These are phyloP conservation scores for Gigaspora rosea DNA, from an alignment of 192 early-diverging fungal genomes.

Conservation along the genomic window DNA sequence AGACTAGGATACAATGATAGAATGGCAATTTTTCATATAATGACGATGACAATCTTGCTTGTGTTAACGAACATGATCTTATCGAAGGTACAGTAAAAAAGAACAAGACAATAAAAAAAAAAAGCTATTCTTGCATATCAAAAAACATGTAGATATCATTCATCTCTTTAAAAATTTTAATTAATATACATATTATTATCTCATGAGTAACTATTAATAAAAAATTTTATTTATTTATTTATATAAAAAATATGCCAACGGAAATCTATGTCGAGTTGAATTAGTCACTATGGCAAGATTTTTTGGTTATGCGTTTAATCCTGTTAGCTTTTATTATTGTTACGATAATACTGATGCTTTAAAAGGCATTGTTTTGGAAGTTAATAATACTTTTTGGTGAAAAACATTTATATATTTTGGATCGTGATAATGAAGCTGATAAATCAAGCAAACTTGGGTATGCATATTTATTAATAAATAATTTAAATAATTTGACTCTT, in stretches of 20 bases:
- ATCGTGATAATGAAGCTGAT: slow-evolving; percentile 29
- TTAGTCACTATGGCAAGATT: slow-evolving; percentile 57
- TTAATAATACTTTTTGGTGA: slow-evolving; percentile 64
- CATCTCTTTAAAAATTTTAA: not conserved
- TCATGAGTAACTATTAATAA: not conserved
- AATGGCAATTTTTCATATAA: slow-evolving; percentile 9
- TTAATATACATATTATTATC: too few relatives aligned
- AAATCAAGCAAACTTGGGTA: not conserved
- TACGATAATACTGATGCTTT: slow-evolving; percentile 34
- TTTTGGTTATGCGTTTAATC: slow-evolving; percentile 57
- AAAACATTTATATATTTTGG: slow-evolving; percentile 53
- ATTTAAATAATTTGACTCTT: not conserved
- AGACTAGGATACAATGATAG: slow-evolving; percentile 17
- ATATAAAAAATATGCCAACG: slow-evolving; percentile 27
- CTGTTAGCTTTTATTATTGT: slow-evolving; percentile 54
- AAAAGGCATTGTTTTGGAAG: slow-evolving; percentile 49
- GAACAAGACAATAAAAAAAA: slow-evolving; percentile 28
- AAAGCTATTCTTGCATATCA: slow-evolving; percentile 30
- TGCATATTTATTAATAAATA: not conserved
- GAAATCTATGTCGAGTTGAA: slow-evolving; percentile 15
- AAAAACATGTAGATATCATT: slow-evolving; percentile 25
- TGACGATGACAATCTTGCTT: slow-evolving; percentile 30
- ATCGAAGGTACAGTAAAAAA: not conserved
- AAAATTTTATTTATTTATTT: not conserved
- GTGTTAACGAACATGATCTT: not conserved